Percentiles rank a stretch among this genome's conserved stretches.
phyloP scores from a whole-genome alignment of 257 asterid genomes.

The Marsdenia floribunda region DNA sequence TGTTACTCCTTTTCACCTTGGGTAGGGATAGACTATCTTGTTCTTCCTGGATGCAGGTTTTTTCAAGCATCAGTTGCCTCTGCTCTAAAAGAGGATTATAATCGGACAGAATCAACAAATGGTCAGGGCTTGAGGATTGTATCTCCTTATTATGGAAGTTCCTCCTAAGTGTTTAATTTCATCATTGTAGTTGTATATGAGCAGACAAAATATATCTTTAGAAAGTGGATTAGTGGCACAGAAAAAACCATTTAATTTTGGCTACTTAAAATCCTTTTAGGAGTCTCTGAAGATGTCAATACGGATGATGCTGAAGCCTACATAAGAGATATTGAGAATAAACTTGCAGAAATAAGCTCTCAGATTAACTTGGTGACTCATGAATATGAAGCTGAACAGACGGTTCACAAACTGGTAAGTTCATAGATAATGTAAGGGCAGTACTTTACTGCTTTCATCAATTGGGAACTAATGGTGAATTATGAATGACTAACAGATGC shows the following conservation, averaged over 20 bases:
- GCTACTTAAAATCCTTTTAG: conserved; percentile 11
- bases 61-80: conserved; percentile 43
- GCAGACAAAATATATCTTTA: background rate
- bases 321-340: conserved; percentile 29
- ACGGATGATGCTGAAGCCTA: conserved; percentile 31
- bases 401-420: conserved; percentile 50
- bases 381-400: conserved; percentile 46
- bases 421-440: conserved; percentile 9
- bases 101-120: conserved; percentile 24
- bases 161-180: background rate
- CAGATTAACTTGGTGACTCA: conserved; percentile 41
- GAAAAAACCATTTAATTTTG: background rate
- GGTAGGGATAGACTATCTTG: background rate
- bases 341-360: conserved; percentile 43
- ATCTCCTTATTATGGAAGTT: conserved; percentile 10
- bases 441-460: background rate
- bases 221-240: background rate
- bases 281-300: conserved; percentile 30
- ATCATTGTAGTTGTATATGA: background rate
- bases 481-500: background rate
- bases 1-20: background rate
- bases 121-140: conserved; percentile 32
- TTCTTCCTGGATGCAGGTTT: conserved; percentile 43
- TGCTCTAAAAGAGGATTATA: conserved; percentile 23
- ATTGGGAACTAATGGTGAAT: background rate